Evolutionary conservation across 23 red algal species (phyloP), one percentile per base, ranked within the genome.

Genomic region (Gracilaria caudata): DNA sequence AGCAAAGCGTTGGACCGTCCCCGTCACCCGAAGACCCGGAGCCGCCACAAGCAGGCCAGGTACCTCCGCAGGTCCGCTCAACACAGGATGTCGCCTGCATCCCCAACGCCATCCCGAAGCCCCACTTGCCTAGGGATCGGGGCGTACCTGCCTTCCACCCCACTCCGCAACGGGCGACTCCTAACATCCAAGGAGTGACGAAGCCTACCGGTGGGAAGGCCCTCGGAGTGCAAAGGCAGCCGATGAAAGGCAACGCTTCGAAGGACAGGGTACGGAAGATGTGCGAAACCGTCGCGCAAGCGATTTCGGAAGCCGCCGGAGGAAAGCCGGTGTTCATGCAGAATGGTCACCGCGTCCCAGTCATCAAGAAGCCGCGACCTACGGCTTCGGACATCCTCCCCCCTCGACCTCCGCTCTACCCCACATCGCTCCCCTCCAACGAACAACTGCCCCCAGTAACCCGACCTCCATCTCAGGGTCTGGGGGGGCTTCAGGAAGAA

Each of bases 301-400:
- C 39, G 21, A 45, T 75, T 26, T 49, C 70, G 24, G 39, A n/a
- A 46, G 70, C 40, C 5, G 26, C 21, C 19, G 70, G 4, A 49
- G 70, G 40, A n/a, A 75, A 47, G 70, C 70, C 23, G 7, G 70
- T 75, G 70, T 47, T 75, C 39, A 47, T 29, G 70, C 70, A 43
- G 33, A 36, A 75, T 75, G 70, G 38, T 75, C 39, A 40, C 33
- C 70, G 70, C 4, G 70, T 49, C 3, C 70, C 39, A 26, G 40
- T 75, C 29, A 38, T 47, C 70, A 75, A 75, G 40, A 47, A 26
- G 7, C 70, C 70, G 37, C 70, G 70, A 24, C 37, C 38, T 21
- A 30, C 34, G 29, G 20, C 40, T n/a, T 25, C 38, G 25, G 6
- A 47, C 21, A 13, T 47, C 7, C 40, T 3, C 0, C 43, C 43